Evolutionary conservation across 2,329 filamentous ascomycete genomes (phyloP), one percentile per base, ranked within the genome.

Genomic region (Dactylonectria macrodidyma): DNA sequence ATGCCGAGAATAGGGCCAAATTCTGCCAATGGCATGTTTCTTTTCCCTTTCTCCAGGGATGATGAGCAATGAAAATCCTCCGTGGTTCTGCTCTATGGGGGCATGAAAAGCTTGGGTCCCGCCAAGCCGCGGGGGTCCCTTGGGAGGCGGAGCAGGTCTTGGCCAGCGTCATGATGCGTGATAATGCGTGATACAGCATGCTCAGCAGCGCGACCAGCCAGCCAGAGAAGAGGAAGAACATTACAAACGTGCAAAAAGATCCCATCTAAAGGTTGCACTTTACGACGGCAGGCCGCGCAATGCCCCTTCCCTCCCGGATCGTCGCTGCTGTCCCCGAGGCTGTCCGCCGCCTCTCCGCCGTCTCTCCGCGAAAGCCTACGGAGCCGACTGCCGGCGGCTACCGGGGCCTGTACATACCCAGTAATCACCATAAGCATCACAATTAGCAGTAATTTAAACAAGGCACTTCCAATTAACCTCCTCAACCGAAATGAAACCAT

Each of bases 131-230:
- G 50, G 48, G 48, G 30, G 46, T 19, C 16, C 8, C 50, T 34
- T 26, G 16, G n/a, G 51, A 54, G 51, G 51, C 51, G 51, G 51
- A 54, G 51, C 19, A 30, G 51, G 50, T 30, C 33, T 54, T 54
- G 51, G 51, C 51, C 30, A 38, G 30, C 51, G 51, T 54, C 51
- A 54, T 54, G 51, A 22, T 54, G 51, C 5, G 51, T 38, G 33
- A 54, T 54, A 12, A 22, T 54, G 51, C 5, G 51, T 38, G 33
- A 54, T 54, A 12, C 14, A n/a, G 6, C 41, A 7, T 9, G n/a
- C 3, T 44, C 4, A 44, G 12, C n/a, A 44, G 16, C 5, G 3
- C 16, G n/a, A 14, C 41, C 41, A 44, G 41, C 41, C 41, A 44
- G 41, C 14, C 14, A 8, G 41, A 5, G 41, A n/a, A n/a, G 5